These are phyloP conservation scores for Fomitopsis betulina DNA, from an alignment of 1,284 basidiomycete genomes.

Conservation along the genomic window DNA sequence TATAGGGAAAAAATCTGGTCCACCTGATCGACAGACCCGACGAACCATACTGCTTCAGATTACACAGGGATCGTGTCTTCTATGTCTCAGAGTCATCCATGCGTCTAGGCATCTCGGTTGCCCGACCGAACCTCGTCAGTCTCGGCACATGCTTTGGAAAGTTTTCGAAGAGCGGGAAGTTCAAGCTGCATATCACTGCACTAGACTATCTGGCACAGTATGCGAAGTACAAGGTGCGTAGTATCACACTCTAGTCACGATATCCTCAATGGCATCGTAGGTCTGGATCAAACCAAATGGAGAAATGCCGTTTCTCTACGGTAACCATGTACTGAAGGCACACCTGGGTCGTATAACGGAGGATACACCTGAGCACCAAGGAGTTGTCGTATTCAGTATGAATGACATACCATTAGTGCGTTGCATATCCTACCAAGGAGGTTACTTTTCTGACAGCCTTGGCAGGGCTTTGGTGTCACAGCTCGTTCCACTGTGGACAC, in stretches of 20 bases:
- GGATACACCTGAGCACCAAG: slow-evolving; percentile 98
- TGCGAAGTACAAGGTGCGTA: slow-evolving; percentile 91
- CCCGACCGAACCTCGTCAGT: slow-evolving; percentile 88
- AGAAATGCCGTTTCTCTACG: slow-evolving; percentile 99
- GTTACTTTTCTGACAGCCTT: background rate
- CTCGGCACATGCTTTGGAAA: slow-evolving; percentile 98
- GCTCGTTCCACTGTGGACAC: slow-evolving; percentile 95
- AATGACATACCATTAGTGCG: slow-evolving; percentile 85
- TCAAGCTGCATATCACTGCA: slow-evolving; percentile 94
- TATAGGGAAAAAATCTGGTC: slow-evolving; percentile 84
- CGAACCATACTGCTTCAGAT: slow-evolving; percentile 86
- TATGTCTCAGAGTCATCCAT: slow-evolving; percentile 94
- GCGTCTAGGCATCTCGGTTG: slow-evolving; percentile 89
- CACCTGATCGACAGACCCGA: slow-evolving; percentile 84
- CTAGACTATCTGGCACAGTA: slow-evolving; percentile 95
- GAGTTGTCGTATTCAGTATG: slow-evolving; percentile 97
- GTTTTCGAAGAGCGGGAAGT: slow-evolving; percentile 96
- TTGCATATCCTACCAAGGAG: slow-evolving; percentile 7
- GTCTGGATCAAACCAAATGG: slow-evolving; percentile 99
- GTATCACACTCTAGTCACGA: background rate
- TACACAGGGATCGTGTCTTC: slow-evolving; percentile 89
- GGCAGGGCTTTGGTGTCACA: slow-evolving; percentile 95
- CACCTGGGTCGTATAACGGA: slow-evolving; percentile 99
- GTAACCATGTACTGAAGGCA: slow-evolving; percentile 98
- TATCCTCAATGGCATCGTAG: slow-evolving; percentile 35